phyloP scores from a whole-genome alignment of 2,329 filamentous ascomycete species.

The Grosmannia serpens region DNA sequence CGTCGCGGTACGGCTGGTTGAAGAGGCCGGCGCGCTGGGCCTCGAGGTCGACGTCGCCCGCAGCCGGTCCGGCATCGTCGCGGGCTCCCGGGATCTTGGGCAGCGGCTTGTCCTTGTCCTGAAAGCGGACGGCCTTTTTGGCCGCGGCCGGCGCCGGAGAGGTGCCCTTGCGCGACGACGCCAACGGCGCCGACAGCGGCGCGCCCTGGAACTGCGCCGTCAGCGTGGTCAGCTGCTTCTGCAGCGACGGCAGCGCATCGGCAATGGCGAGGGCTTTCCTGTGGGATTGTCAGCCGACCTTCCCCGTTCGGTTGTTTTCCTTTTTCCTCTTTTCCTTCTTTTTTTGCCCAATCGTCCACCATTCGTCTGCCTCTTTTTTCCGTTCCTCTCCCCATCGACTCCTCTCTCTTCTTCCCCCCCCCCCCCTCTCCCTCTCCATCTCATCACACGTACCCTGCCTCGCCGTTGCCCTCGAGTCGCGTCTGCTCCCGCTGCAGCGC shows the following conservation, averaged over 20 bases:
- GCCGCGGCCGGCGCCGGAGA: constrained; percentile 13
- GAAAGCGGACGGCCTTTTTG: constrained; percentile 74
- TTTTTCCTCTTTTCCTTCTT: background rate
- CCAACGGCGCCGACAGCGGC: constrained; percentile 30
- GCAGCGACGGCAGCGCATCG: constrained; percentile 57
- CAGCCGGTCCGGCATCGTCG: background rate
- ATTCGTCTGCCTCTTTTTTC: background rate
- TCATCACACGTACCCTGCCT: constrained; percentile 40
- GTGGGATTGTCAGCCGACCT: constrained; percentile 12
- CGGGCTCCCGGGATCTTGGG: background rate
- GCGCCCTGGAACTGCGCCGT: constrained; percentile 69
- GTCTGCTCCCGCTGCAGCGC: constrained; percentile 52
- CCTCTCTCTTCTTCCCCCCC: background rate
- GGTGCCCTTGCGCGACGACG: constrained; percentile 17
- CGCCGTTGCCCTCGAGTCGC: constrained; percentile 51
- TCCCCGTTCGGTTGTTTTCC: background rate
- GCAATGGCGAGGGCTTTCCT: constrained; percentile 37
- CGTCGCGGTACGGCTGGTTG: constrained; percentile 54
- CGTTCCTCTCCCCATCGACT: background rate
- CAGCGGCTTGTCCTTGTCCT: constrained; percentile 52
- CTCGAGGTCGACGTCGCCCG: constrained; percentile 37
- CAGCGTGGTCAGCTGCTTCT: constrained; percentile 65
- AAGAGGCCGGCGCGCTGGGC: constrained; percentile 25
- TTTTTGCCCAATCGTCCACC: no score
- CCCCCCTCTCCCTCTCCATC: background rate